Base-by-base conservation (phyloP, 371 early-diverging fungal species). In the Rhizomucor pusillus region DNA sequence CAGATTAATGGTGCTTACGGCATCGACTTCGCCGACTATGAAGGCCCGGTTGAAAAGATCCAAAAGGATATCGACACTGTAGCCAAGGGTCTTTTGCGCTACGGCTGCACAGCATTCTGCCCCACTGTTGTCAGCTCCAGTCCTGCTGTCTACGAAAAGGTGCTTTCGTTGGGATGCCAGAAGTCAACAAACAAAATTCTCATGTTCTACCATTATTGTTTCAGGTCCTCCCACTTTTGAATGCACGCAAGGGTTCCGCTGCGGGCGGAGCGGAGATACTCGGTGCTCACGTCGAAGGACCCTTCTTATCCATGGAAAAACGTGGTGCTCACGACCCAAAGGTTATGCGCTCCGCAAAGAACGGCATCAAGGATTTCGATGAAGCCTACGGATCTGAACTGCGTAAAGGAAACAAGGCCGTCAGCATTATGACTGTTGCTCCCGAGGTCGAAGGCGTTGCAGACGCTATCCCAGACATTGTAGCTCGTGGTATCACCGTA, bases 1-100 rank as follows among this genome's bases (percentile, higher is more conserved):
- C 92, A 93, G 66, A 85, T 93, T 54, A 93, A 93, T 56, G 93
- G 93, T 46, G 90, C 88, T 5, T 90, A 88, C 62, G 92, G 93
- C 18, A 85, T 88, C 47, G 93, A 93, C 66, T 93, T 93, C 69
- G 85, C 92, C 29, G 77, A 73, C 35, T 49, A 66, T 45, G 71
- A 67, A 43, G 62, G 62, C 19, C 50, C 71, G 5, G 84, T 81
- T 22, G 71, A 69, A 19, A 63, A 77, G 20, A 56, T 81, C 25
- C 59, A 71, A 40, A 66, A 73, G 18, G 81, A 80, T 22, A 73
- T 90, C 1, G 65, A 79, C 49, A 86, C 77, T 45, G 85, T 92
- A 18, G 84, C 91, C 52, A 86, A 81, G 53, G 91, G 89, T 1
- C 69, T 91, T 50, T 72, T 93, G 52, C 77, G 84, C 56, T 85